phyloP scores from a whole-genome alignment of 306 rosid species.

The Malus sylvestris region DNA sequence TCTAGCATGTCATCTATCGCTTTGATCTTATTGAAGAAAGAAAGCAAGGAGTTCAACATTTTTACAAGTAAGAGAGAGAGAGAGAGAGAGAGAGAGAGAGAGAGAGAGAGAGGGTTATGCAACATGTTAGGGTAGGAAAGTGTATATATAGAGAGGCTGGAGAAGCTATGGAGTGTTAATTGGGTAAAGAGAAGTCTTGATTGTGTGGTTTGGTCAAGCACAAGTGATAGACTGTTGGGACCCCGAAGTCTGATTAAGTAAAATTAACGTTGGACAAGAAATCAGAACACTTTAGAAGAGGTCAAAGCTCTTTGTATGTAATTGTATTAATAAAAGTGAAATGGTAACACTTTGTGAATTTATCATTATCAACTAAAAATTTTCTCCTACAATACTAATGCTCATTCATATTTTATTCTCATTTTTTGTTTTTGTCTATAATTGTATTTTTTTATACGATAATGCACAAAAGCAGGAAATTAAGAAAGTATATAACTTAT shows the following conservation, averaged over 20 bases:
- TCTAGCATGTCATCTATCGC: conserved; percentile 1
- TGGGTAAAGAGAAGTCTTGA: background rate
- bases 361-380: background rate
- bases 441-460: background rate
- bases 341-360: too few relatives aligned
- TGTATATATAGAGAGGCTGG: background rate
- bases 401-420: background rate
- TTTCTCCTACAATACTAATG: background rate
- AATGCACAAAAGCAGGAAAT: background rate
- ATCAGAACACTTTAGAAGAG: background rate
- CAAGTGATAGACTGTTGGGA: background rate
- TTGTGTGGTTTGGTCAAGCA: background rate
- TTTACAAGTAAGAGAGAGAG: background rate
- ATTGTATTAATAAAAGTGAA: background rate
- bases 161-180: background rate
- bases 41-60: conserved; percentile 23
- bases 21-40: conserved; percentile 8
- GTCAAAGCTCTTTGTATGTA: background rate
- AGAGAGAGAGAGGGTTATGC: background rate
- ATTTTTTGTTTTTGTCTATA: background rate
- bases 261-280: background rate
- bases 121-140: background rate
- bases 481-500: background rate
- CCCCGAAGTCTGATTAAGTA: background rate
- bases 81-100: background rate